Conservation (phyloP, 2,329 filamentous ascomycete species). For the Mycogone perniciosa region DNA sequence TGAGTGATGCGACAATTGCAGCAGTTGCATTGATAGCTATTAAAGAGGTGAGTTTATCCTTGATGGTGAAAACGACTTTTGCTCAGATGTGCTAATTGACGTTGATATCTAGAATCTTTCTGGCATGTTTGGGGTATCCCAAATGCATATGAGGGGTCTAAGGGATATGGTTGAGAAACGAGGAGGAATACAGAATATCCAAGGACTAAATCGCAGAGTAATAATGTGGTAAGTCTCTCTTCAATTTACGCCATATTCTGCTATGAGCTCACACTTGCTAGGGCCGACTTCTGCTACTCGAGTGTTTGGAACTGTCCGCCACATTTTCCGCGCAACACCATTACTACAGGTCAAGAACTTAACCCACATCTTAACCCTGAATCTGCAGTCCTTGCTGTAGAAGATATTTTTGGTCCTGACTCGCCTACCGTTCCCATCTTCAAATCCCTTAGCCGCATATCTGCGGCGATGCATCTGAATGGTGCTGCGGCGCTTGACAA, state of each 20-base stretch:
- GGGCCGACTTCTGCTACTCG: slow-evolving; percentile 8
- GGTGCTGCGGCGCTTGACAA: background rate
- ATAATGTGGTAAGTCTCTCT: background rate
- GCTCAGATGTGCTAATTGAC: background rate
- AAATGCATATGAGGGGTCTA: slow-evolving; percentile 7
- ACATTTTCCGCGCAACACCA: background rate
- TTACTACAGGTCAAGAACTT: background rate
- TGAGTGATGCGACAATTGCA: slow-evolving; percentile 5
- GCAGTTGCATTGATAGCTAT: slow-evolving; percentile 1
- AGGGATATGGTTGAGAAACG: background rate
- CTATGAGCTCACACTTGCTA: background rate
- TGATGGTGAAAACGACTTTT: too few relatives aligned
- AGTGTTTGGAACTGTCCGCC: slow-evolving; percentile 3
- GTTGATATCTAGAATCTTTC: background rate
- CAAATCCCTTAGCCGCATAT: background rate
- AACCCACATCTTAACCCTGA: background rate
- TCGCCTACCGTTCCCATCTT: background rate
- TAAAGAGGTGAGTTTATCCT: background rate
- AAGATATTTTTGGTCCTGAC: background rate
- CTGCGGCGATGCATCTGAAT: background rate
- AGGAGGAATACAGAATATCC: slow-evolving; percentile 1
- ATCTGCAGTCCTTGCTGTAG: background rate
- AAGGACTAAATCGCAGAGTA: slow-evolving; percentile 2
- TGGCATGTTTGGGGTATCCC: slow-evolving; percentile 3
- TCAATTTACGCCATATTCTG: background rate